Percentiles rank a stretch among this genome's conserved stretches.
Evolutionary conservation across 1,139 yeast genomes (phyloP).

Genomic region (Blastobotrys ciferrii): DNA sequence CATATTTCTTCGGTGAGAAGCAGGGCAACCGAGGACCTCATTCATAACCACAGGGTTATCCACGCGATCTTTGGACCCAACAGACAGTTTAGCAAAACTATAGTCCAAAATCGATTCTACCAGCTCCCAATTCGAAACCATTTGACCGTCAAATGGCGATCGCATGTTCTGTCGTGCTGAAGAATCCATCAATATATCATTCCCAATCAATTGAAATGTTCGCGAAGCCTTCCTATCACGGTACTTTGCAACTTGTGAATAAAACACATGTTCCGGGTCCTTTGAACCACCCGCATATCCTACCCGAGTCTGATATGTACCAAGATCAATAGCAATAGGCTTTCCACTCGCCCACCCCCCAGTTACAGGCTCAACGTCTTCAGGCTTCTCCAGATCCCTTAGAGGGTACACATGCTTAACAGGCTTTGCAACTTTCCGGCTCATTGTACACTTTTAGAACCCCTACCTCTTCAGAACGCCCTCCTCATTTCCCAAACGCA

Average conservation of each 20-base stretch:
- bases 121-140: constrained; percentile 90
- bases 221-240: constrained; percentile 71
- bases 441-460: neutral
- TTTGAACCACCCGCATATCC: constrained; percentile 56
- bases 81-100: constrained; percentile 68
- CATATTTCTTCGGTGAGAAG: constrained; percentile 67
- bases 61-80: constrained; percentile 53
- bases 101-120: constrained; percentile 82
- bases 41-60: constrained; percentile 81
- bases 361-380: constrained; percentile 50
- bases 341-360: constrained; percentile 50
- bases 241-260: constrained; percentile 67
- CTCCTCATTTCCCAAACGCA: too few relatives aligned
- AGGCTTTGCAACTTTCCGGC: constrained; percentile 13
- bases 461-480: neutral
- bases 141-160: constrained; percentile 83
- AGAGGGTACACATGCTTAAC: constrained; percentile 51
- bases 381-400: constrained; percentile 41
- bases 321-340: constrained; percentile 72
- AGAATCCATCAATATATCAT: constrained; percentile 73
- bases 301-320: constrained; percentile 64
- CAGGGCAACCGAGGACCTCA: constrained; percentile 71
- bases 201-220: constrained; percentile 73
- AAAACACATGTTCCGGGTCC: constrained; percentile 64
- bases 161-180: constrained; percentile 65